Conservation (phyloP, 129 eudicot species). For the Calendula officinalis region DNA sequence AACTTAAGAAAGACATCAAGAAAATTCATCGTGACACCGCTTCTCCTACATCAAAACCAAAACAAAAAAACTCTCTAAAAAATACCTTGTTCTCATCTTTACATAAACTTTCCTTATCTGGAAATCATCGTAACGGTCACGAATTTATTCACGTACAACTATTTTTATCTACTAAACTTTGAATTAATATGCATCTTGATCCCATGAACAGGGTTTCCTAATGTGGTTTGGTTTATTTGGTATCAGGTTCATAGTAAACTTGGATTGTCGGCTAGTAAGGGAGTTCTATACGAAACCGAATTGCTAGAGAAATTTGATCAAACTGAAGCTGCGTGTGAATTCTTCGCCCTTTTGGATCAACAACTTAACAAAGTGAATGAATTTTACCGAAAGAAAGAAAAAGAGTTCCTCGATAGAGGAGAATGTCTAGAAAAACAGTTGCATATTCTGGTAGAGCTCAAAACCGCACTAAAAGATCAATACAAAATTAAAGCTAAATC, state of each 20-base stretch:
- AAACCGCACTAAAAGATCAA: conserved; percentile 51
- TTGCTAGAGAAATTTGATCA: conserved; percentile 73
- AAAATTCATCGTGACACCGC: conserved; percentile 49
- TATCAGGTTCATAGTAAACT: conserved; percentile 79
- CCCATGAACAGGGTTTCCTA: conserved; percentile 14
- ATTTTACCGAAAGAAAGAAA: conserved; percentile 71
- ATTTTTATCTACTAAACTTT: background rate
- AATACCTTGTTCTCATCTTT: conserved; percentile 46
- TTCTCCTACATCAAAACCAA: conserved; percentile 31
- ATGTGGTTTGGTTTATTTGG: conserved; percentile 18
- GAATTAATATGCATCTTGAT: background rate
- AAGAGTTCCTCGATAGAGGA: conserved; percentile 86
- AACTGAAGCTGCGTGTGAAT: conserved; percentile 63
- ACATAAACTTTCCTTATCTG: conserved; percentile 52
- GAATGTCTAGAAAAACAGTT: conserved; percentile 68
- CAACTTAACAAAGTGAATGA: conserved; percentile 97
- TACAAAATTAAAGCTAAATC: conserved; percentile 40
- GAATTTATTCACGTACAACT: conserved; percentile 66
- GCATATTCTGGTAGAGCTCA: conserved; percentile 65
- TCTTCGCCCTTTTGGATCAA: conserved; percentile 73
- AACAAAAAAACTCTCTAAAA: conserved; percentile 34
- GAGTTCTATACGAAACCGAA: conserved; percentile 78
- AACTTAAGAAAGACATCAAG: conserved; percentile 79
- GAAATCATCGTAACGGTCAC: conserved; percentile 42
- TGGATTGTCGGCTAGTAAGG: conserved; percentile 53